Conservation (phyloP, 345 rosid species). For the Brassica cretica region DNA sequence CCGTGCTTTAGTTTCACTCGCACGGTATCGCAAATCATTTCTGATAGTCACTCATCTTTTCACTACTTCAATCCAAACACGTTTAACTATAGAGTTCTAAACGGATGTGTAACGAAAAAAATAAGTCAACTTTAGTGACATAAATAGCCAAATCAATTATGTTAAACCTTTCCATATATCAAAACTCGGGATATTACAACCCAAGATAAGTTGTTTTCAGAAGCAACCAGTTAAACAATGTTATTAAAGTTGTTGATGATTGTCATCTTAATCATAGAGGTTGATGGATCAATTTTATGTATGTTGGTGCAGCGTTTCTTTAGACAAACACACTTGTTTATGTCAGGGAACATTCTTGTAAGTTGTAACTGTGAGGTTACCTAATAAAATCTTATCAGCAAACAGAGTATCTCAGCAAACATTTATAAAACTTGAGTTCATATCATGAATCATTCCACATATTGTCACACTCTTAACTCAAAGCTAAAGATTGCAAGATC, state of each 20-base stretch:
- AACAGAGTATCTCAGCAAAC: not conserved
- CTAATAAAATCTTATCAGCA: not conserved
- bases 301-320: not conserved
- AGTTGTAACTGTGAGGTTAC: not conserved
- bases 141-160: too few relatives aligned
- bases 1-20: too few relatives aligned
- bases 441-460: slow-evolving; percentile 2
- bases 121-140: too few relatives aligned
- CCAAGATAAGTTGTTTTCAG: not conserved
- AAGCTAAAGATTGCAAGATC: slow-evolving; percentile 13
- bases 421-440: not conserved
- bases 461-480: slow-evolving; percentile 8
- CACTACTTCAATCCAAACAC: too few relatives aligned
- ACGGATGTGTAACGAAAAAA: too few relatives aligned
- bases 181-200: too few relatives aligned
- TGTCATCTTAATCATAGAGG: not conserved
- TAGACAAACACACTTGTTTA: not conserved
- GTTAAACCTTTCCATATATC: too few relatives aligned
- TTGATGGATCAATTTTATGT: not conserved
- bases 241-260: not conserved
- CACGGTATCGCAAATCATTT: too few relatives aligned
- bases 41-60: too few relatives aligned
- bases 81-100: too few relatives aligned
- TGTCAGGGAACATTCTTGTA: not conserved
- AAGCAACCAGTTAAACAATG: not conserved